phyloP scores from a whole-genome alignment of 345 rosid genomes.

The Salix dunnii region DNA sequence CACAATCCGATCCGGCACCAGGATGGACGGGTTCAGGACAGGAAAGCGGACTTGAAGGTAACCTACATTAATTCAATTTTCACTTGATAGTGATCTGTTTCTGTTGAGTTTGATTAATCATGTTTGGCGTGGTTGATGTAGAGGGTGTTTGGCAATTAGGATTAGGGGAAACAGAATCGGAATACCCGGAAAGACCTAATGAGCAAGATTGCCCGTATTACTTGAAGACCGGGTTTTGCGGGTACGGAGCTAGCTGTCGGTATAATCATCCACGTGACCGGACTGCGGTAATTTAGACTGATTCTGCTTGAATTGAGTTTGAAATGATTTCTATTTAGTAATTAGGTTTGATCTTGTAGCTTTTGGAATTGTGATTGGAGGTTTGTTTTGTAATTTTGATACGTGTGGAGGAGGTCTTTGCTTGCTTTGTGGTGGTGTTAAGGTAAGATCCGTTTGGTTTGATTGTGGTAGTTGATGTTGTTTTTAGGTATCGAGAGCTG shows the following conservation, averaged over 20 bases:
- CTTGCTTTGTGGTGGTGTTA: conserved; percentile 1
- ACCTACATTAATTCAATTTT: background rate
- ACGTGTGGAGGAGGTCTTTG: background rate
- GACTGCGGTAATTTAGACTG: conserved; percentile 45
- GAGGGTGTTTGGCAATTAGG: conserved; percentile 71
- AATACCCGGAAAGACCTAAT: conserved; percentile 74
- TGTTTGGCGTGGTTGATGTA: conserved; percentile 36
- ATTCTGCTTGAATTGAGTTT: background rate
- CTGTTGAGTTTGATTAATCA: conserved; percentile 32
- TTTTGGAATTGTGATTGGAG: conserved; percentile 1
- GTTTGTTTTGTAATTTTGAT: background rate
- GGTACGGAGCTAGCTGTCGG: conserved; percentile 84
- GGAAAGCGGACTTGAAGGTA: conserved; percentile 73
- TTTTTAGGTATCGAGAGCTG: conserved; percentile 68
- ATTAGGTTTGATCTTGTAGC: conserved; percentile 8
- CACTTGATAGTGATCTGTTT: background rate
- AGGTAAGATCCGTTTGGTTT: conserved; percentile 17
- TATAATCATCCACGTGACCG: conserved; percentile 93
- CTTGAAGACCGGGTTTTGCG: conserved; percentile 75
- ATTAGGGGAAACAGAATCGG: conserved; percentile 46
- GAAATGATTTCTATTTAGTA: background rate
- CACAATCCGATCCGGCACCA: conserved; percentile 65
- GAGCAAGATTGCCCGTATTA: conserved; percentile 79
- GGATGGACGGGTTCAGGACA: conserved; percentile 62
- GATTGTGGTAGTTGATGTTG: conserved; percentile 18